Evolutionary conservation across 495 filamentous ascomycete species (phyloP), one percentile per base, ranked within the genome.

Genomic region (Immersiella caudata): DNA sequence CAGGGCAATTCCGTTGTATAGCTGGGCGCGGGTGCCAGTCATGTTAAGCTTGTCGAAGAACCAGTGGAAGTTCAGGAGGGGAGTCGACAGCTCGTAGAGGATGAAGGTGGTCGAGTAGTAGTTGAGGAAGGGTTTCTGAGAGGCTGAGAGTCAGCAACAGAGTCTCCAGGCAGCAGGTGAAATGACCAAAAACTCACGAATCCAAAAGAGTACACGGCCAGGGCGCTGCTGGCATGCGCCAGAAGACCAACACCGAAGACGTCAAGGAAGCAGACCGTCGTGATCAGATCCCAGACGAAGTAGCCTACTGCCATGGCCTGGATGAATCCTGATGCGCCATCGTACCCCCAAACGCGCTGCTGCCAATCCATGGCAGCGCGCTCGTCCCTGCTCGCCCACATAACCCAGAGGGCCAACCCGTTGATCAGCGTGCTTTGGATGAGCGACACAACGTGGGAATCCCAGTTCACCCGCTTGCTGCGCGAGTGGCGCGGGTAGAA

Each of bases 11-110:
- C 93, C 93, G 77, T 97, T 97, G 79, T 94, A 91, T 72, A 94
- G 88, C 79, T 97, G 93, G 2, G 75, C 71, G 18, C 72, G 83
- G 67, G 91, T 91, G 60, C 95, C 95, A 24, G 96, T 99, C 85
- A 97, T 90, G 76, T 91, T 88, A 73, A 97, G 84, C 81, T 99
- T 99, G 82, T 99, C 95, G 75, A 91, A 94, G 86, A 99, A 98
- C 95, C 95, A 99, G 84, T 99, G 95, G 79, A 98, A 91, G 77
- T 97, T 96, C 73, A 96, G 88, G 82, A 96, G 94, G 16, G 93
- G 93, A 71, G 88, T 90, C 62, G 93, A 97, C 64, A 99, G 91
- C 82, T 99, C 95, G 84, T 97, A 99, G 72, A 99, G 92, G 74
- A 99, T 92, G 82, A 99, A 98, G 61, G 88, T 87, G 20, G 89